Conservation (phyloP, 2,329 filamentous ascomycete species). For the Xylariomycetidae sp. region DNA sequence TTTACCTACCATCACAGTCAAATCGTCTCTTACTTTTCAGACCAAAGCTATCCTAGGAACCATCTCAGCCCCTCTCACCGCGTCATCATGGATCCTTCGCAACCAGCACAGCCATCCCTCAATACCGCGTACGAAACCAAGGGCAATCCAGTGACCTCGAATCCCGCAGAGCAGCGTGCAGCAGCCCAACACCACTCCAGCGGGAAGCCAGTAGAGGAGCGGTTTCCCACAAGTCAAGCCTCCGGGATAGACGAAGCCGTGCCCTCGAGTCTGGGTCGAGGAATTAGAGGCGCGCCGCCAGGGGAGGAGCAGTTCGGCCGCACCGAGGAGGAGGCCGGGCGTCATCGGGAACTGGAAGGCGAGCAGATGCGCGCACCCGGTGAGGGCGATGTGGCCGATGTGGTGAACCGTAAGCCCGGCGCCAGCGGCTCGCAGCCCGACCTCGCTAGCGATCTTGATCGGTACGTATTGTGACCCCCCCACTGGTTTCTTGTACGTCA, state of each 20-base stretch:
- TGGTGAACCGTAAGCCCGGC: constrained; percentile 21
- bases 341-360: constrained; percentile 22
- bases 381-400: constrained; percentile 24
- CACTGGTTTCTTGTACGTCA: not conserved
- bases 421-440: constrained; percentile 24
- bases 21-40: no score
- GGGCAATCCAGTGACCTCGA: constrained; percentile 21
- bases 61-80: not conserved
- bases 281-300: constrained; percentile 18
- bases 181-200: constrained; percentile 8
- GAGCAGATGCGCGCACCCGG: constrained; percentile 24
- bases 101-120: constrained; percentile 20
- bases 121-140: constrained; percentile 20
- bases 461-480: constrained; percentile 15
- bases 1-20: no score
- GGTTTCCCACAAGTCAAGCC: constrained; percentile 12
- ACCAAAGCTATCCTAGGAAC: not conserved
- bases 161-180: constrained; percentile 17
- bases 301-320: constrained; percentile 19
- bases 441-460: constrained; percentile 24
- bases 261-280: constrained; percentile 22
- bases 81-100: constrained; percentile 22
- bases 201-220: constrained; percentile 13
- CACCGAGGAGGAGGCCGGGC: constrained; percentile 15
- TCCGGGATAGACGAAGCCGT: constrained; percentile 13